Evolutionary conservation across 2,329 filamentous ascomycete genomes (phyloP).

Genomic region (Arthrobotrys sphaeroides): DNA sequence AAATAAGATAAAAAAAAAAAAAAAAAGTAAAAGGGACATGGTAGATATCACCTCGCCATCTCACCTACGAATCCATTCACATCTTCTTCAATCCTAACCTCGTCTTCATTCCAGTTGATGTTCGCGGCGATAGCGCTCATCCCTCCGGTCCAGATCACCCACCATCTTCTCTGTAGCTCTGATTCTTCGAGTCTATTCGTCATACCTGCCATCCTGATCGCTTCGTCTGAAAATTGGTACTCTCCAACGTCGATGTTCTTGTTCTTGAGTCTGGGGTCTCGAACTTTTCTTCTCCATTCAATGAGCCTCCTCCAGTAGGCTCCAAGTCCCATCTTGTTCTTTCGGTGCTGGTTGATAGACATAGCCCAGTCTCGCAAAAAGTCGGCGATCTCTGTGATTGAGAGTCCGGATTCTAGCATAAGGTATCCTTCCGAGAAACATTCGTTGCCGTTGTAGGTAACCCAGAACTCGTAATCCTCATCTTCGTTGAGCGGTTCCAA

Average conservation of each 20-base stretch:
- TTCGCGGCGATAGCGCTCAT: conserved; percentile 47
- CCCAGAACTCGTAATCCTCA: conserved; percentile 47
- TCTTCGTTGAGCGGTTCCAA: conserved; percentile 22
- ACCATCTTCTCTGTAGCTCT: conserved; percentile 38
- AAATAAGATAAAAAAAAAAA: too few species aligned
- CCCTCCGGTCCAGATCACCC: conserved; percentile 46
- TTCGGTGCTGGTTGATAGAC: conserved; percentile 37
- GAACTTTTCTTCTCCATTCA: conserved; percentile 40
- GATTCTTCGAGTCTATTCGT: conserved; percentile 11
- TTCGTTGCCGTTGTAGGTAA: conserved; percentile 37
- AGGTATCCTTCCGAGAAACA: conserved; percentile 50
- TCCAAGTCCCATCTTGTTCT: conserved; percentile 49
- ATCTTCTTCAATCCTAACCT: conserved; percentile 4
- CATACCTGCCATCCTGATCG: conserved; percentile 9
- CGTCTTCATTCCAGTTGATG: conserved; percentile 48
- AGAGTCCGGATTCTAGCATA: conserved; percentile 31
- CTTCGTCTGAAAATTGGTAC: conserved; percentile 24
- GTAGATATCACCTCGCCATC: background rate
- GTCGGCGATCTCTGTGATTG: conserved; percentile 41
- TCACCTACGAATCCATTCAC: background rate
- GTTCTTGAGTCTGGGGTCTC: conserved; percentile 41
- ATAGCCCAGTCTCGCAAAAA: conserved; percentile 41
- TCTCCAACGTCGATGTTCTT: conserved; percentile 41
- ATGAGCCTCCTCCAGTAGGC: conserved; percentile 44
- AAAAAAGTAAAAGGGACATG: too few species aligned